Conservation (phyloP, 371 early-diverging fungal species). For the Mucor saturninus region DNA sequence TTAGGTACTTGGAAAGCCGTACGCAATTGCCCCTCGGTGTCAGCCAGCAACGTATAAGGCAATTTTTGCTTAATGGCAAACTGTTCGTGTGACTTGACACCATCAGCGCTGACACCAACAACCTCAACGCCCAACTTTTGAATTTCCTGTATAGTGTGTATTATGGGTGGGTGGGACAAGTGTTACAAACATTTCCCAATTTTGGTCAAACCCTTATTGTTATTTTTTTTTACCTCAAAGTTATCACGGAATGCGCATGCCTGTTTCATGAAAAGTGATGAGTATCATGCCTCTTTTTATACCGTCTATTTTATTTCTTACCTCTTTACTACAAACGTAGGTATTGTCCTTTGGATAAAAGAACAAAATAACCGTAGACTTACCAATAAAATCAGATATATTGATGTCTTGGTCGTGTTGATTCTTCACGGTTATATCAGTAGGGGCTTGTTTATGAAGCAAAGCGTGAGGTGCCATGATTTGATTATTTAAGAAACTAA, state of each 20-base stretch:
- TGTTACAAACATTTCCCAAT: background rate
- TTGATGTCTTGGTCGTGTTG: conserved; percentile 33
- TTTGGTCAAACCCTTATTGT: background rate
- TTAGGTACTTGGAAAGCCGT: conserved; percentile 32
- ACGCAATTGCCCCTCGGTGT: conserved; percentile 30
- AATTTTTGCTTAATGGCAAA: conserved; percentile 31
- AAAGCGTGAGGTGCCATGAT: conserved; percentile 29
- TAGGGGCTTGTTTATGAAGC: conserved; percentile 35
- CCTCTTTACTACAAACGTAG: conserved; percentile 41
- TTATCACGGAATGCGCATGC: conserved; percentile 32
- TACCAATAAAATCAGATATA: conserved; percentile 33
- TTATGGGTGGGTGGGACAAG: too few species aligned
- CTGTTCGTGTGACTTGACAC: conserved; percentile 31
- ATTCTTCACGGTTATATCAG: conserved; percentile 31
- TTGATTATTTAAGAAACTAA: background rate
- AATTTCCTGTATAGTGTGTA: conserved; percentile 11
- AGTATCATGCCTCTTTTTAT: too few species aligned
- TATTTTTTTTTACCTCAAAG: conserved; percentile 22
- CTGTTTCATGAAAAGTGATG: conserved; percentile 3
- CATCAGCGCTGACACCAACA: conserved; percentile 38
- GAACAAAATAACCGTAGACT: conserved; percentile 33
- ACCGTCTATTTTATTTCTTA: background rate
- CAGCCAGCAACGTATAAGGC: conserved; percentile 35
- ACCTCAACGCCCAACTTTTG: conserved; percentile 27
- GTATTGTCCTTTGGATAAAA: conserved; percentile 46